Conservation (phyloP, 768 basidiomycete species). For the Infundibulicybe gibba region DNA sequence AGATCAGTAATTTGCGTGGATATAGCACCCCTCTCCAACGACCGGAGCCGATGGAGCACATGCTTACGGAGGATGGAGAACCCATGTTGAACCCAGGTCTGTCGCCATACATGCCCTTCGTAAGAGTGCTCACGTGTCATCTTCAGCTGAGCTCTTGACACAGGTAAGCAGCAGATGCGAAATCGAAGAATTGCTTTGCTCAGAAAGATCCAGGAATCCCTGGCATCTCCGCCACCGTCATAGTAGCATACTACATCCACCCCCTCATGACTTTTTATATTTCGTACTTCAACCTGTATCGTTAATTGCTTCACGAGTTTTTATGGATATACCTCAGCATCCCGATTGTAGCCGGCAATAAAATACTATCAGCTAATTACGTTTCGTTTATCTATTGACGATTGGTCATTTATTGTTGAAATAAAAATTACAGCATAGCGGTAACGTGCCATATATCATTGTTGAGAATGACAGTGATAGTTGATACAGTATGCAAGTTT, state of each 20-base stretch:
- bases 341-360: too few species aligned
- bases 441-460: neutral
- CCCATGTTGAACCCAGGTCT: constrained; percentile 67
- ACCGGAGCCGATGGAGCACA: constrained; percentile 46
- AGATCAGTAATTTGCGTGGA: constrained; percentile 13
- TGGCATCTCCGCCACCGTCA: constrained; percentile 65
- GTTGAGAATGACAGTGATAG: constrained; percentile 8
- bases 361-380: neutral
- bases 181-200: constrained; percentile 7
- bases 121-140: constrained; percentile 5
- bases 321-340: too few species aligned
- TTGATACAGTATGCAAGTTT: constrained; percentile 13
- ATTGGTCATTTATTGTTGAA: neutral
- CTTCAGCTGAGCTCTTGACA: constrained; percentile 55
- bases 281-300: too few species aligned
- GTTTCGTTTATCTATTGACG: neutral
- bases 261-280: too few species aligned
- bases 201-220: constrained; percentile 43
- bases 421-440: neutral
- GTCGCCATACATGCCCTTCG: constrained; percentile 14
- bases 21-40: constrained; percentile 30
- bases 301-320: too few species aligned
- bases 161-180: constrained; percentile 38
- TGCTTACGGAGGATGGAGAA: constrained; percentile 61
- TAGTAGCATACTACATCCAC: constrained; percentile 16